Evolutionary conservation across 2,329 filamentous ascomycete genomes (phyloP), one percentile per base, ranked within the genome.

Genomic region (Fusarium pseudocircinatum): DNA sequence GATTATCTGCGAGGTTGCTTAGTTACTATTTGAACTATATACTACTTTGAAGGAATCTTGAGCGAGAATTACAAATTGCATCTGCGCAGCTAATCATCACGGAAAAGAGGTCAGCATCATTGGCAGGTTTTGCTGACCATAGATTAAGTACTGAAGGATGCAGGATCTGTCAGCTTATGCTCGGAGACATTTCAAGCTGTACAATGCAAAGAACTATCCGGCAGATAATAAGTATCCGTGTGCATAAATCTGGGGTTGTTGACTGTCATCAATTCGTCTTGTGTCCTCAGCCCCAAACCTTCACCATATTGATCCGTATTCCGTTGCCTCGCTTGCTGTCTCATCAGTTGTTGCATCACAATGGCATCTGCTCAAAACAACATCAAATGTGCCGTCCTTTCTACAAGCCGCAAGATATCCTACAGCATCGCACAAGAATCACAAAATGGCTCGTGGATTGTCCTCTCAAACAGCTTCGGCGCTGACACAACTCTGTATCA

Each of bases 391-490:
- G 43, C 28, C 4, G 20, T 12, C 2, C n/a, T 67, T 1, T 15
- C 52, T 1, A 34, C 39, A 0, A 15, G 14, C 11, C 52, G 34
- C 7, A 30, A 36, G 1, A 39, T 67, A 6, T 46, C 43, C 3
- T 60, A 52, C 14, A 60, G 32, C 0, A 44, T 60, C 4, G 32
- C 32, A 4, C 3, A 28, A 6, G 7, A 11, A 4, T 44, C 43
- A 7, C 8, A 26, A 2, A 7, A 46, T 0, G 26, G 34, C 20
- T n/a, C 37, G 1, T 67, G 62, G 44, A 12, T 67, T 10, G 15
- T 67, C 2, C 20, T 67, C 8, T 60, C 61, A 2, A 67, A 67
- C 24, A 50, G 37, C 9, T 67, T 67, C 4, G 62, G 63, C 4
- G 56, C 62, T 24, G 63, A 67, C 5, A 59, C n/a, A 2, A 34